Percentiles rank a stretch among this genome's conserved stretches.
Evolutionary conservation across 768 basidiomycete genomes (phyloP).

Genomic region (Amanita pseudoporphyria): DNA sequence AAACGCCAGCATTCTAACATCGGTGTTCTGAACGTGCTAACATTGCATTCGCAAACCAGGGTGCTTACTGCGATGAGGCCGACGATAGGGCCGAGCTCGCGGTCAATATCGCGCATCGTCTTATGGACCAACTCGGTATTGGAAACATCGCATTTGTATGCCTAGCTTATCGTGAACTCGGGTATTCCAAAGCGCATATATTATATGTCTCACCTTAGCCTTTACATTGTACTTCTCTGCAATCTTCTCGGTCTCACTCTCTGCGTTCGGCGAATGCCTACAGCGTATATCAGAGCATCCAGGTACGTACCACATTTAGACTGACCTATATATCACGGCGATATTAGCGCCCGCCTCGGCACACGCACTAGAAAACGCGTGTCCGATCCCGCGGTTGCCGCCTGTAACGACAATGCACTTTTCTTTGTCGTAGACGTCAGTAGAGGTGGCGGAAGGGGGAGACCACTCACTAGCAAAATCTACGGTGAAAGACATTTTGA

Average conservation of each 20-base stretch:
- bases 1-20: constrained; percentile 49
- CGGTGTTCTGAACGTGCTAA: not conserved
- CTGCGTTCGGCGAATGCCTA: constrained; percentile 40
- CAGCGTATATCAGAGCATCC: not conserved
- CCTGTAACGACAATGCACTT: constrained; percentile 52
- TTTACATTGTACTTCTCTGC: constrained; percentile 34
- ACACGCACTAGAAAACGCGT: constrained; percentile 40
- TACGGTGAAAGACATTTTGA: constrained; percentile 4
- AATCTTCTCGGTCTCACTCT: constrained; percentile 36
- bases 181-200: not conserved
- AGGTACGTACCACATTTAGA: not conserved
- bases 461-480: constrained; percentile 2
- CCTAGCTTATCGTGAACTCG: constrained; percentile 22
- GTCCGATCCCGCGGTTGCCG: constrained; percentile 54
- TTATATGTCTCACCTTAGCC: constrained; percentile 23
- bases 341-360: constrained; percentile 48
- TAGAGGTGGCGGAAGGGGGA: too few species aligned
- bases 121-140: constrained; percentile 31
- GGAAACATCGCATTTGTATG: constrained; percentile 54
- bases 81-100: constrained; percentile 36
- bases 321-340: constrained; percentile 50
- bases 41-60: not conserved
- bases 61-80: constrained; percentile 46
- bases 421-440: constrained; percentile 14
- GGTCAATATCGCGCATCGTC: constrained; percentile 37